Evolutionary conservation across 2,329 filamentous ascomycete species (phyloP).

Genomic region (Hypoxylon sp.): DNA sequence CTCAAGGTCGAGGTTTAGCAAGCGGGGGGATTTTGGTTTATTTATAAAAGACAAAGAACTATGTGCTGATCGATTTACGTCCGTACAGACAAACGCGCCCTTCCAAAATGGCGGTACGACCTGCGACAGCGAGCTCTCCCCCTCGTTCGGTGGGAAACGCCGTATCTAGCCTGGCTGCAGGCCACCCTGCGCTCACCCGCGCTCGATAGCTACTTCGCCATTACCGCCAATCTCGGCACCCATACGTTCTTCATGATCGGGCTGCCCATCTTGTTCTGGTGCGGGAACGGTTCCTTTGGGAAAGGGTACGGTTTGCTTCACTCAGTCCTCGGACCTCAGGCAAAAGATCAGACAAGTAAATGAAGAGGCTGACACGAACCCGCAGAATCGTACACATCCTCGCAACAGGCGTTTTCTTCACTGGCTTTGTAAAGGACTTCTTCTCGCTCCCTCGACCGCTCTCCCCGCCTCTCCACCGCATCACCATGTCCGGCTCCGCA

Average conservation of each 20-base stretch:
- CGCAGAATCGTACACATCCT: constrained; percentile 79
- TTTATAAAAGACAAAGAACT: constrained; percentile 6
- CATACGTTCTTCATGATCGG: constrained; percentile 99
- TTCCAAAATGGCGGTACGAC: constrained; percentile 90
- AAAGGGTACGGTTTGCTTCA: constrained; percentile 76
- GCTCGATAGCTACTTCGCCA: constrained; percentile 96
- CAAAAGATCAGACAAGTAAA: not conserved
- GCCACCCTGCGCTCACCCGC: constrained; percentile 81
- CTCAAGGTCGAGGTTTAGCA: constrained; percentile 2
- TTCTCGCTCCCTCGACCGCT: constrained; percentile 91
- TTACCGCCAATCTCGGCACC: constrained; percentile 94
- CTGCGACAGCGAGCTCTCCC: constrained; percentile 86
- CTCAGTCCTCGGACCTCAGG: not conserved
- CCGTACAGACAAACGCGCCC: constrained; percentile 78
- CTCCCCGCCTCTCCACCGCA: constrained; percentile 90
- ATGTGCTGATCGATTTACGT: constrained; percentile 16
- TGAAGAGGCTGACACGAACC: constrained; percentile 25
- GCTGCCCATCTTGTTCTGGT: constrained; percentile 96
- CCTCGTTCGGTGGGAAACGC: constrained; percentile 93
- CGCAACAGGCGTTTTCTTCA: constrained; percentile 84
- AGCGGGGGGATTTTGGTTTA: constrained; percentile 1
- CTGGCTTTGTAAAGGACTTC: constrained; percentile 94
- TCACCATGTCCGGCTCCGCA: constrained; percentile 97
- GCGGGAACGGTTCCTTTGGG: constrained; percentile 85
- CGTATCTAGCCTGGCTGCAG: constrained; percentile 90